Conservation (phyloP, 768 basidiomycete species). For the Lyophyllum decastes region DNA sequence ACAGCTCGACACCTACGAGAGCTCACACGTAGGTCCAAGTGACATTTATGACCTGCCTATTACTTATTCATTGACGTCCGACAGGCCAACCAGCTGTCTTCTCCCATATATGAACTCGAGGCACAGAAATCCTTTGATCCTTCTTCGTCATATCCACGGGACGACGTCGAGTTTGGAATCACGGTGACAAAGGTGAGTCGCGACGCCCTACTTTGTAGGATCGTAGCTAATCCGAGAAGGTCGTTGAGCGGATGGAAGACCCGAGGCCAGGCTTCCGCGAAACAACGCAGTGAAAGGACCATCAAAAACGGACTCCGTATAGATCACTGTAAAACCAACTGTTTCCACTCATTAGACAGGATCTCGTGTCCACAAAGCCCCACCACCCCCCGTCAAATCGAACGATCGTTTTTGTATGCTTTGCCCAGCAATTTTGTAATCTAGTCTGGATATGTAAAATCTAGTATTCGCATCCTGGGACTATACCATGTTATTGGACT, state of each 20-base stretch:
- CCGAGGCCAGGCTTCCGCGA: neutral
- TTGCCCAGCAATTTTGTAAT: neutral
- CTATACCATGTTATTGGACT: neutral
- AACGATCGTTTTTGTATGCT: neutral
- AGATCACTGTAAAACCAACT: slow-evolving; percentile 5
- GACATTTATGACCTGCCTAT: neutral
- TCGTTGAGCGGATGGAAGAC: slow-evolving; percentile 12
- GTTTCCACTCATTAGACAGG: neutral
- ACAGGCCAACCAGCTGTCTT: neutral
- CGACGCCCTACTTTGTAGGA: neutral
- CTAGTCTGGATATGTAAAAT: neutral
- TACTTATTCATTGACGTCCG: neutral
- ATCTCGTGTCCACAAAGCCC: neutral
- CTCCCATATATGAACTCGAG: slow-evolving; percentile 10
- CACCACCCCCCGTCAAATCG: neutral
- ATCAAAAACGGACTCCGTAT: slow-evolving; percentile 15
- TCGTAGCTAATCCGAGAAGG: neutral
- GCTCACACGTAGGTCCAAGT: neutral
- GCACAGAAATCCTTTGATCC: slow-evolving; percentile 1
- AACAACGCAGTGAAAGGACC: neutral
- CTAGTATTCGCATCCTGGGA: neutral
- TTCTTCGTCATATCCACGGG: slow-evolving; percentile 2
- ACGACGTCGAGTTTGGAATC: slow-evolving; percentile 13
- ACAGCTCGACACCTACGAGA: slow-evolving; percentile 14
- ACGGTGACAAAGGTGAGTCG: slow-evolving; percentile 12